Base-by-base conservation (phyloP, 2,329 filamentous ascomycete genomes). In the Ceratocystis diversiconidia region DNA sequence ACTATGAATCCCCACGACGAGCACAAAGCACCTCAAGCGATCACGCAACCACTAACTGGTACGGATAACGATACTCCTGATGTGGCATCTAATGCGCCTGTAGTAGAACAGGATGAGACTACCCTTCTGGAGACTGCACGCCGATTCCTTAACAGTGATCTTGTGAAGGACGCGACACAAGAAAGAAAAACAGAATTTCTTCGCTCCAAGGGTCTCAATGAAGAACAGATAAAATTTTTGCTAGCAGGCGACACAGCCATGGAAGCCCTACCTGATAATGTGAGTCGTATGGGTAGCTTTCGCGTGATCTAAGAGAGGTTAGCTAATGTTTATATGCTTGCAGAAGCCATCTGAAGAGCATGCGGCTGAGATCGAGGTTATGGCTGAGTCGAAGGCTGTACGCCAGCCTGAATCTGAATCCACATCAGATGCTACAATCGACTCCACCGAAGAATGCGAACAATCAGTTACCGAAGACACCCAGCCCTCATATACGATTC, bases 121-220 rank as follows among this genome's bases (percentile, higher is more conserved):
- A 17, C 62, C 10, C 46, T 71, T 43, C 70, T 78, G 44, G 84
- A 90, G 17, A 84, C 90, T 72, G 90, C 91, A 32, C 80, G 82
- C 55, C 82, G 79, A 64, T 96, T 96, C 72, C 80, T 96, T 3
- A 79, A 88, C 62, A 87, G 95, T 68, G 84, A 88, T 6, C 79
- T 80, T 22, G 88, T 96, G 66, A 84, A 82, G 67, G 77, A 86
- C 74, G 84, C 87, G 43, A 79, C 87, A 0, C 79, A 80, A 57
- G 86, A 89, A 65, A 86, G 85, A 74, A 95, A 95, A 76, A 78
- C 82, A 22, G 81, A 82, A 6, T 96, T 96, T 70, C 77, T 96
- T 1, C 81, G 85, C 71, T 83, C 83, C 62, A 96, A 96, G 73
- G 89, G 89, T 2, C 77, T 96, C 6, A 76, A 76, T 2, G 76